phyloP scores from a whole-genome alignment of 345 rosid genomes.

The Turnera subulata region DNA sequence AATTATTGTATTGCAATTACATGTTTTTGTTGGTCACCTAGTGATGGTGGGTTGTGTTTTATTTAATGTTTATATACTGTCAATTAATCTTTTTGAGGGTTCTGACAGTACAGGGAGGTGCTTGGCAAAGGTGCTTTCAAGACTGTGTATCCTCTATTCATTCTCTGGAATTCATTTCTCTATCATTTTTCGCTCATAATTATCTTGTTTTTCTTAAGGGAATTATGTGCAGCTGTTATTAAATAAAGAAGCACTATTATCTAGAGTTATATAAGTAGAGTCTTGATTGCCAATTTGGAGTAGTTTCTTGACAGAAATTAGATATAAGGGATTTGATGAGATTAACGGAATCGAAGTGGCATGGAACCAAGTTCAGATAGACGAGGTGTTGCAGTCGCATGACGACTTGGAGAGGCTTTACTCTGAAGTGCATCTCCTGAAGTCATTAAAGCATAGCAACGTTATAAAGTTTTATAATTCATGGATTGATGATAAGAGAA shows the following conservation, averaged over 20 bases:
- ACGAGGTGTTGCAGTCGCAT: constrained; percentile 23
- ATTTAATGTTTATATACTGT: too few relatives aligned
- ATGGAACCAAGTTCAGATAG: constrained; percentile 24
- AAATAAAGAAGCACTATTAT: too few relatives aligned
- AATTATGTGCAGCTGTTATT: background rate
- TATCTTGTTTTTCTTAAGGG: background rate
- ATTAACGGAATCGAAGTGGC: constrained; percentile 25
- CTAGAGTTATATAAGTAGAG: background rate
- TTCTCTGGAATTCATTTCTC: background rate
- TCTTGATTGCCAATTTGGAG: background rate
- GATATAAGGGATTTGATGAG: constrained; percentile 27
- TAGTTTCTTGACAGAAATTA: background rate
- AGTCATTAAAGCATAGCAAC: constrained; percentile 19
- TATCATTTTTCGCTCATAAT: background rate
- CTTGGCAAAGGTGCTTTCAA: constrained; percentile 78
- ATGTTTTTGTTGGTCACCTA: too few relatives aligned
- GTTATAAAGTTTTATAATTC: constrained; percentile 22
- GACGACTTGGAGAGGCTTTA: constrained; percentile 26
- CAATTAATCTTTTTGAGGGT: too few relatives aligned
- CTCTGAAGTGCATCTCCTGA: constrained; percentile 25
- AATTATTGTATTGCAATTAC: background rate
- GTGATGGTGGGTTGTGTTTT: constrained; percentile 11
- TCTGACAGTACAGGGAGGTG: constrained; percentile 61
- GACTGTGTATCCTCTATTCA: constrained; percentile 60
- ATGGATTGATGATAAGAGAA: constrained; percentile 22